Percentiles rank a stretch among this genome's conserved stretches.
These are phyloP conservation scores for Pleodorina starrii DNA, from an alignment of 139 green algal species.

Conservation along the genomic window DNA sequence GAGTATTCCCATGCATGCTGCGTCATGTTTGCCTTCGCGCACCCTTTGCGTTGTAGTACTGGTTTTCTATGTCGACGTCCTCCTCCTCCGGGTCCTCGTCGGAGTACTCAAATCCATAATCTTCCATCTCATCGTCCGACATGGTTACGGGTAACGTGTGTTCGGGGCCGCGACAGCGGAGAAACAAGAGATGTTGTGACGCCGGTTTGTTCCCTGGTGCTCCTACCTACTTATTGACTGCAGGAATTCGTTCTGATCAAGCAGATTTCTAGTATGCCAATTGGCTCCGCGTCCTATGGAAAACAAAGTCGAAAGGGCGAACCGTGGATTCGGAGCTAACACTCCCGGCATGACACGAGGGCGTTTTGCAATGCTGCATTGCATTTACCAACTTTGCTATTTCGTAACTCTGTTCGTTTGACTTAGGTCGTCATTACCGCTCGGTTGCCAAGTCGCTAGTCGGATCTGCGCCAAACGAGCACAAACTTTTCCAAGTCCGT, in stretches of 20 bases:
- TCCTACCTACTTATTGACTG: no score
- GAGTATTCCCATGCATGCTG: no score
- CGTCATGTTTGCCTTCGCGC: no score
- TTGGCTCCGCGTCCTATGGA: no score
- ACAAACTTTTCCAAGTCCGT: background rate
- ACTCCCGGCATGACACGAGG: background rate
- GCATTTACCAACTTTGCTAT: background rate
- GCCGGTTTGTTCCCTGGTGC: background rate
- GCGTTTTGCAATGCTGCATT: background rate
- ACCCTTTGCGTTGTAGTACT: conserved; percentile 99
- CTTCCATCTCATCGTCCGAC: conserved; percentile 80
- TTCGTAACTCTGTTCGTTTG: background rate
- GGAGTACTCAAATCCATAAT: conserved; percentile 99
- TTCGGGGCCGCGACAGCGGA: conserved; percentile 20
- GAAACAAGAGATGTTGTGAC: no score
- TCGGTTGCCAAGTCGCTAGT: no score
- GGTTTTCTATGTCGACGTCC: conserved; percentile 98
- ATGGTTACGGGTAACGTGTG: conserved; percentile 41
- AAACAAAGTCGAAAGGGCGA: no score
- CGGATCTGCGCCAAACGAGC: background rate
- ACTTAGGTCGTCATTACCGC: no score
- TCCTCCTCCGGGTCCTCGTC: conserved; percentile 97
- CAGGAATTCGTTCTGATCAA: no score
- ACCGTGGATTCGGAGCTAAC: background rate
- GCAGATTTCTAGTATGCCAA: no score